Base-by-base conservation (phyloP, 139 green algal species). In the Gonium pectorale region DNA sequence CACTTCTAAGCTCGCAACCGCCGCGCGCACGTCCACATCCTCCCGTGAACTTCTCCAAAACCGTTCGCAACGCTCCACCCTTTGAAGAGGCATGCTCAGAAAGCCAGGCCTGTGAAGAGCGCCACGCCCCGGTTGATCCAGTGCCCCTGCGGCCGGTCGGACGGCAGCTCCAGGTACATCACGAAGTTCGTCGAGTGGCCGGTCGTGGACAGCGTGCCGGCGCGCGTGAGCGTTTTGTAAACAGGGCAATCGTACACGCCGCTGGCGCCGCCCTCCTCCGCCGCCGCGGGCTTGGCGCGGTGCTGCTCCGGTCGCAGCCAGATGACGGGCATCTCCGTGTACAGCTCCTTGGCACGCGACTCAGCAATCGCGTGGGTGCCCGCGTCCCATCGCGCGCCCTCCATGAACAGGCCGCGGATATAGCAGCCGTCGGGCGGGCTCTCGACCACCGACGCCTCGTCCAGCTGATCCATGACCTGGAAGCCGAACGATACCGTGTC, bases 121-220 rank as follows among this genome's bases (percentile, higher is more conserved):
- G 90, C 95, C 29, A 97, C 92, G 7, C 93, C 92, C 0, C 95
- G 62, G 80, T 96, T 94, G 78, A 98, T 93, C 95, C 95, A 98
- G 87, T 95, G 93, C 27, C 69, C 79, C 63, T 95, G 83, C 51
- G 86, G 43, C 90, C 91, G 43, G 71, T 92, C 85, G 29, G 75
- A 93, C 3, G 93, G 91, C 72, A 98, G 60, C 81, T 96, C 94
- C 43, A 98, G 54, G 82, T 92, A 94, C 90, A 97, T 93, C 17
- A 98, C 90, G 87, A 97, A 98, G 90, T 98, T 98, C 46, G 95
- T 97, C 33, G 90, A 95, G 87, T 98, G 95, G 17, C 95, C 95
- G 6, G 94, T 97, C 5, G 94, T 97, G 74, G 86, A 93, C 80
- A 95, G 70, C 24, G 90, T 94, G 85, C 94, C 90, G 11, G 94